Percentiles rank a stretch among this genome's conserved stretches.
Evolutionary conservation across 495 filamentous ascomycete genomes (phyloP).

Genomic region (Chaetomium tenue): DNA sequence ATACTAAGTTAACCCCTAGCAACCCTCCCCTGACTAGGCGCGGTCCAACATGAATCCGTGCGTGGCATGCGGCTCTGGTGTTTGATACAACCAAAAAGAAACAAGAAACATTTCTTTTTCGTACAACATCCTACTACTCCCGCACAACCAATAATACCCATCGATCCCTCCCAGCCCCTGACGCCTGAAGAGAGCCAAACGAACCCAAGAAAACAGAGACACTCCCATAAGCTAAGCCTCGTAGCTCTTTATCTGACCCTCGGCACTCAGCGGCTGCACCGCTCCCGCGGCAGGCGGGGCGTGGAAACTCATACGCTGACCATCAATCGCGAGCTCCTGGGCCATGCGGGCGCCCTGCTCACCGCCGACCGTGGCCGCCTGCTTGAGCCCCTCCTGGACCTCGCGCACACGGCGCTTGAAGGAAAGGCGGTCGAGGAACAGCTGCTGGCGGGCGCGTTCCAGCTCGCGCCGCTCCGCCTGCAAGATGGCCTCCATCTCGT

Average conservation of each 20-base stretch:
- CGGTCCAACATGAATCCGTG: not conserved
- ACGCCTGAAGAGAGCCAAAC: conserved; percentile 14
- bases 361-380: conserved; percentile 58
- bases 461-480: conserved; percentile 90
- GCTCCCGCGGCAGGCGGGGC: conserved; percentile 45
- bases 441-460: conserved; percentile 82
- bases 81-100: conserved; percentile 9
- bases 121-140: conserved; percentile 14
- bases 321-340: conserved; percentile 46
- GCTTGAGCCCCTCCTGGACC: conserved; percentile 71
- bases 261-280: conserved; percentile 65
- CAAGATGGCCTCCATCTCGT: conserved; percentile 88
- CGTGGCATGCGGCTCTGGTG: not conserved
- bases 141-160: conserved; percentile 12
- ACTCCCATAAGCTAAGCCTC: conserved; percentile 39
- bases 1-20: not conserved
- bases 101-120: conserved; percentile 11
- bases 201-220: conserved; percentile 3
- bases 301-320: conserved; percentile 63
- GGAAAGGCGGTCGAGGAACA: conserved; percentile 85
- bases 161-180: conserved; percentile 11
- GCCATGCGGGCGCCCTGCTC: conserved; percentile 59
- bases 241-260: conserved; percentile 55
- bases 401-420: conserved; percentile 85
- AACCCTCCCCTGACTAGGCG: not conserved